A percentile compares a stretch with the other conserved stretches of the same genome.
phyloP scores from a whole-genome alignment of 1,284 basidiomycete genomes.

The Tilletia horrida region DNA sequence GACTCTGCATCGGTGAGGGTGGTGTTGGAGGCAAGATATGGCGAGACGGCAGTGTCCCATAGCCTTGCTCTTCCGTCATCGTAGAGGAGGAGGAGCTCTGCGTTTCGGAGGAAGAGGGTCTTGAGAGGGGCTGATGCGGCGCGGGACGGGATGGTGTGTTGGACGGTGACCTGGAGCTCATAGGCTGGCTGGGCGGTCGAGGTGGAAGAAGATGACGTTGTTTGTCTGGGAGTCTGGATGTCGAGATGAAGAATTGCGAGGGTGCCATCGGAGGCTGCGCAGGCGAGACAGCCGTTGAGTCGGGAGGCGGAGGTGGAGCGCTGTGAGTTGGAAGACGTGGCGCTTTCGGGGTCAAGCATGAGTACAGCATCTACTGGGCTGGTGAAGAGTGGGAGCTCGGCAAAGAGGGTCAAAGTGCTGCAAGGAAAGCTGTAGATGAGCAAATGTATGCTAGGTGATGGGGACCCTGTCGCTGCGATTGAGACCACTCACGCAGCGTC shows the following conservation, averaged over 20 bases:
- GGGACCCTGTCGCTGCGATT: neutral
- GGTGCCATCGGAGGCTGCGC: constrained; percentile 74
- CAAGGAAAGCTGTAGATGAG: constrained; percentile 9
- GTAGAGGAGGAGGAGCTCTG: constrained; percentile 75
- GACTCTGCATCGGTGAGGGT: neutral
- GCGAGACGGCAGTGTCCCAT: constrained; percentile 67
- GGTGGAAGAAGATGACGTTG: neutral
- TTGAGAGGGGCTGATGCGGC: constrained; percentile 59
- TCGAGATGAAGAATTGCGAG: constrained; percentile 74
- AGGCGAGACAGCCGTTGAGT: constrained; percentile 69
- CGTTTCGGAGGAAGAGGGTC: constrained; percentile 66
- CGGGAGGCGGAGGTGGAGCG: constrained; percentile 56
- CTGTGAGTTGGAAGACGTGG: constrained; percentile 33
- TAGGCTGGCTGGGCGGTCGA: constrained; percentile 6
- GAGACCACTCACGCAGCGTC: constrained; percentile 21
- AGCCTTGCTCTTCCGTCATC: constrained; percentile 72
- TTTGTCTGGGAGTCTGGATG: constrained; percentile 57
- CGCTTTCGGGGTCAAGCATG: constrained; percentile 59
- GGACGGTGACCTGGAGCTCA: constrained; percentile 21
- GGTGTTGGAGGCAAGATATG: neutral
- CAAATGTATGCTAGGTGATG: constrained; percentile 12
- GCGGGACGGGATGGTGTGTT: constrained; percentile 62
- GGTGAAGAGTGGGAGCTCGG: constrained; percentile 69
- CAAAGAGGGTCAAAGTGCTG: constrained; percentile 66
- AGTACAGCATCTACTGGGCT: constrained; percentile 65